Base-by-base conservation (phyloP, 106 monocot species). In the Dendrobium catenatum region DNA sequence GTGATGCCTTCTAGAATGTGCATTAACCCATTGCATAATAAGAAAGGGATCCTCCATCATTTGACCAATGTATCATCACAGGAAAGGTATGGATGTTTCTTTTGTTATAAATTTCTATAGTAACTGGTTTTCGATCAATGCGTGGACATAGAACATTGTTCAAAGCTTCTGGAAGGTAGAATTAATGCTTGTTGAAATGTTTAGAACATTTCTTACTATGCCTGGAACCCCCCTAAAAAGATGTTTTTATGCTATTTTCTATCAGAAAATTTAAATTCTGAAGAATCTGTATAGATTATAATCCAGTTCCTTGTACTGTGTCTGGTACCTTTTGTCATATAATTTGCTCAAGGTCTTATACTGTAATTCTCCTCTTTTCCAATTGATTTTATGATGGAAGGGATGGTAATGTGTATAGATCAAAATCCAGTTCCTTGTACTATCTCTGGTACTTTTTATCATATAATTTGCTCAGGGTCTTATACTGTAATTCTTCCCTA, bases 1-100 rank as follows among this genome's bases (percentile, higher is more conserved):
- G 97, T 97, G 75, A 94, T 97, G 92, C 97, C 97, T 51, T 92
- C 97, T 8, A 90, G 94, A 80, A 91, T 97, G 97, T 97, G 97
- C 88, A 88, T 97, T 68, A 97, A 84, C 73, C 86, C 90, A 20
- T 88, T 94, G 79, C 97, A 97, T 79, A 97, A 97, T 78, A 88
- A 90, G 82, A 94, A 92, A 82, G 92, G 89, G 41, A 92, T 94
- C n/a, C 88, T 97, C 61, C 61, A 61, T 22, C 78, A 85, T 31
- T 78, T 80, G 11, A 83, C 72, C 37, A 86, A 82, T 79, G 82
- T 79, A 31, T 83, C 68, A 77, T 86, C 88, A 77, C 89, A 91
- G 22, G 92, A 92, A 80, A 90, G 88, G 97, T 97, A 26, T 29
- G 80, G 19, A 64, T 37, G 64, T 59, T 84, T 20, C 41, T 10